Evolutionary conservation across 2,329 filamentous ascomycete genomes (phyloP), one percentile per base, ranked within the genome.

Genomic region (Fusarium neocosmosporiellum): DNA sequence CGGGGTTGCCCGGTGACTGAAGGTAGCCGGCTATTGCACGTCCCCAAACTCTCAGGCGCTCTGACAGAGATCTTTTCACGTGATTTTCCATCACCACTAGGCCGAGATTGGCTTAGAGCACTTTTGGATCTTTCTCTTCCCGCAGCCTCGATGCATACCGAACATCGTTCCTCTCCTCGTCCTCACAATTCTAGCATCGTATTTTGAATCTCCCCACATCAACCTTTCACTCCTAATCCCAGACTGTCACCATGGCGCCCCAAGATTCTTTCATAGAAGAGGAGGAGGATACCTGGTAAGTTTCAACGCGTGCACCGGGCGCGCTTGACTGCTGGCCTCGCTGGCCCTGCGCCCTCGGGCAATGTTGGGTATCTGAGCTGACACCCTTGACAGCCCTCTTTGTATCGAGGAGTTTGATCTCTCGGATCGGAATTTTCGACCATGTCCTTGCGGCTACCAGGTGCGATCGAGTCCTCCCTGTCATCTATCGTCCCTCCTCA

Each of bases 381-480:
- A 79, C 63, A 53, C 59, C 29, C 55, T 27, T 59, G n/a, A 71
- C 78, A 99, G 96, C 83, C 96, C 96, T 76, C 92, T 99, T 73
- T 99, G 96, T 82, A 97, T 99, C 80, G 96, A 99, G 85, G 97
- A 99, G 86, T 97, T 99, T 81, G 97, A 99, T 84, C 91, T 99
- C 59, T 97, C 95, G 46, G 96, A 99, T 87, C 94, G 94, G 82
- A 98, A 97, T 84, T 99, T 99, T 84, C 91, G 93, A 79, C 96
- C 96, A 75, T 99, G 96, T 86, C 96, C 96, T 66, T 99, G 96
- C 81, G 96, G 96, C 70, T 99, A 99, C 80, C 96, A 98, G 90
- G 96, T 98, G 89, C 46, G 75, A 59, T 29, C n/a, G 43, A 39
- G 31, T n/a, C 24, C 57, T 27, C 39, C 5, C 46, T n/a, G 10